Evolutionary conservation across 2,329 filamentous ascomycete species (phyloP), one percentile per base, ranked within the genome.

Genomic region (Ophiobolus disseminans): DNA sequence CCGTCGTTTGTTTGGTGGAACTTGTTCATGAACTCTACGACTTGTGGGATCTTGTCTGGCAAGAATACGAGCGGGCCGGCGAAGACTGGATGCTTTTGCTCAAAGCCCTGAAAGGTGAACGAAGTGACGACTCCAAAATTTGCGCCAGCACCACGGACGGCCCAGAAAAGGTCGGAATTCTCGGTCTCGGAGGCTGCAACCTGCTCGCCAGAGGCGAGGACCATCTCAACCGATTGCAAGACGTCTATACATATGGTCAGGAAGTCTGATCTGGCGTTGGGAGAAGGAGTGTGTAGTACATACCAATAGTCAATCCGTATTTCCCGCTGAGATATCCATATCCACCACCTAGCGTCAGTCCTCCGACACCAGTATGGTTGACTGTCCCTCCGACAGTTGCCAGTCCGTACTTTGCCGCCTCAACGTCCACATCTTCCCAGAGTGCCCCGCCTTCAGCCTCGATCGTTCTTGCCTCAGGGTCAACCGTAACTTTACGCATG

Each of bases 361-460:
- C 85, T 2, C 82, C 84, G 5, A 87, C 80, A 5, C 85, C 84
- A 1, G 83, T 86, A 54, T 86, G 81, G 32, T 82, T 82, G 8
- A 86, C 82, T 0, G 84, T 85, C 2, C 85, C 85, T 7, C 83
- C 84, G 0, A 86, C 81, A 1, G 82, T 82, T 2, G 82, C 84
- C 2, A 86, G 75, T 0, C 77, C 76, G 57, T 82, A 70, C 38
- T 76, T 66, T 41, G 73, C 79, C 0, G 78, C 78, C 0, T 77
- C 78, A 5, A 74, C 67, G 54, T 86, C 82, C 10, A 86, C 78
- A 57, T 84, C 79, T 45, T 69, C 72, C 81, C 82, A 84, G 2
- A 75, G 61, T 34, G 78, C 76, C 6, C 83, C 82, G 20, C 82
- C 81, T 46, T 79, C 76, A 16, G 76, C 79, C 0, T 68, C 74